phyloP scores from a whole-genome alignment of 2,329 filamentous ascomycete genomes.

The Pseudogymnoascus sp. region DNA sequence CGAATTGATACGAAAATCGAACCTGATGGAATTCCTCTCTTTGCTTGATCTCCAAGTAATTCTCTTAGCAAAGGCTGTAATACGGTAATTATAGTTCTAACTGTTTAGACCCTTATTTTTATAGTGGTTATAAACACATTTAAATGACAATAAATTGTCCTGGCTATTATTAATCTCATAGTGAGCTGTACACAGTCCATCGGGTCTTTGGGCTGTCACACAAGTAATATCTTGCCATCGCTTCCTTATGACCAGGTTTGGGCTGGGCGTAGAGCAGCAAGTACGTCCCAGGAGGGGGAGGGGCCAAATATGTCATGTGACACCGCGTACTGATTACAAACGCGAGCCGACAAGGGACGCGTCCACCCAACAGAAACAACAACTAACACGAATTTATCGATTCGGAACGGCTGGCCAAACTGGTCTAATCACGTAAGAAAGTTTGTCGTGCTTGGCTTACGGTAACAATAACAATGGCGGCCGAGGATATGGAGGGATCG shows the following conservation, averaged over 20 bases:
- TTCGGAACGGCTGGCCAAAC: not conserved
- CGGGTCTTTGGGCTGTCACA: not conserved
- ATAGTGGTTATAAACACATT: not conserved
- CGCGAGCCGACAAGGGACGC: constrained; percentile 6
- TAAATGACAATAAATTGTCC: not conserved
- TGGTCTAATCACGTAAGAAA: not conserved
- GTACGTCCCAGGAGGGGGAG: not conserved
- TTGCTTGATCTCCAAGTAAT: not conserved
- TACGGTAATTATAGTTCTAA: not conserved
- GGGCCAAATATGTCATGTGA: not conserved
- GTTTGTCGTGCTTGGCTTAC: not conserved
- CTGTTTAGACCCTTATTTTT: not conserved
- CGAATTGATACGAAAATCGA: not conserved
- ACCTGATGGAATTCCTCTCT: not conserved
- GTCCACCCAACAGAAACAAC: not conserved
- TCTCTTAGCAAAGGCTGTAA: not conserved
- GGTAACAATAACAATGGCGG: constrained; percentile 24
- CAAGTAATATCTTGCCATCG: not conserved
- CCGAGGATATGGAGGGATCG: constrained; percentile 46
- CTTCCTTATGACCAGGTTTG: not conserved
- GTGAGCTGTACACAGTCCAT: not conserved
- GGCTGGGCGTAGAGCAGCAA: not conserved
- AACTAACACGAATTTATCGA: not conserved
- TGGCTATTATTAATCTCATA: not conserved
- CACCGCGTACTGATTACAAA: constrained; percentile 10